Base-by-base conservation (phyloP, 1,284 basidiomycete genomes). In the Rhizoctonia solani region DNA sequence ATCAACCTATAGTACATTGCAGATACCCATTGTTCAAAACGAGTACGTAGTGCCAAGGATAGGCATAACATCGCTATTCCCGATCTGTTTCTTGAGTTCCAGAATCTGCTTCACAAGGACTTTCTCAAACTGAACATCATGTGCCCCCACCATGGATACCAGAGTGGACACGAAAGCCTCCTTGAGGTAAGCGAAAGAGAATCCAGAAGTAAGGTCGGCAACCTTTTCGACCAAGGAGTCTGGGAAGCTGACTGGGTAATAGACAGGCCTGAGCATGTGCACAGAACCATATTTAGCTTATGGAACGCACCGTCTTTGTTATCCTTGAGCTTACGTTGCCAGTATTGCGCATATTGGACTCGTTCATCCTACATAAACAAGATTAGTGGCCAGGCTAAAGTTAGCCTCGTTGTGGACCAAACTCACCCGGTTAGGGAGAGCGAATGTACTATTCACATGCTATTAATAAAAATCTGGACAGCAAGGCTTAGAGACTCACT, bases 151-250 rank as follows among this genome's bases (percentile, higher is more conserved):
- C 8, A 88, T 74, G 13, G 80, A 79, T 16, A 89, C 85, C 16
- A 89, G 80, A 0, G 85, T 78, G 1, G 87, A 85, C 13, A 89
- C 85, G 71, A 93, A 92, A 3, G 84, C 88, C 77, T 92, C 90
- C 74, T 92, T 92, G 72, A 93, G 80, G 74, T 91, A 92, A 0
- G 90, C 89, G 74, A 92, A 93, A 70, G 87, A 89, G 77, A 92
- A 92, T 30, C 80, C 79, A 23, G 81, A 77, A 0, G 90, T 92
- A 67, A 77, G 70, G 14, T 81, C 77, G 1, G 86, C 88, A 23
- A 90, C 77, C 69, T 87, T 82, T 25, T 82, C 75, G 4, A 87
- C 79, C 30, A 92, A 79, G 14, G 77, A 71, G 69, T 90, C 85
- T 0, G 90, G 84, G 78, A 90, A 91, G 0, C 79, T 76, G 69